Conservation (phyloP, 257 asterid genomes). For the Scutellaria barbata region DNA sequence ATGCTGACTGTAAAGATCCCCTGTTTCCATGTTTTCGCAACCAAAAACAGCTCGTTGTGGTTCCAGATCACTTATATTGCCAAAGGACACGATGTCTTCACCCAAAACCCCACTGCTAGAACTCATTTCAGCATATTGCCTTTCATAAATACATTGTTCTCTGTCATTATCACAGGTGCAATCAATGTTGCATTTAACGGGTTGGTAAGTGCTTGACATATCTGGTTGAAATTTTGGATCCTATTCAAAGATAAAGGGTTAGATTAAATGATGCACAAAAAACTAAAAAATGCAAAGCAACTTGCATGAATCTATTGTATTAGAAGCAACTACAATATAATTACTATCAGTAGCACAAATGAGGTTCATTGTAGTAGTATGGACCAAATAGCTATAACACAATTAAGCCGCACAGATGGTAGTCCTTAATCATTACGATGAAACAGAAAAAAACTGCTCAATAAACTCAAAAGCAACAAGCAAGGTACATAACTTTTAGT, state of each 20-base stretch:
- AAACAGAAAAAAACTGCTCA: not conserved
- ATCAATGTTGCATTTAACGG: slow-evolving; percentile 88
- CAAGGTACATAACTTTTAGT: not conserved
- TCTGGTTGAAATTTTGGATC: slow-evolving; percentile 95
- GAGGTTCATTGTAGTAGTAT: not conserved
- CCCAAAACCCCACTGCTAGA: slow-evolving; percentile 98
- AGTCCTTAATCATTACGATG: not conserved
- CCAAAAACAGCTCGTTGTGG: slow-evolving; percentile 97
- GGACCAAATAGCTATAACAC: not conserved
- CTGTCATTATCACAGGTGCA: slow-evolving; percentile 79
- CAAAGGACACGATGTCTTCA: slow-evolving; percentile 88
- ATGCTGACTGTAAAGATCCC: slow-evolving; percentile 95
- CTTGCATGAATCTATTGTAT: not conserved
- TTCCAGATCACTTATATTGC: slow-evolving; percentile 79
- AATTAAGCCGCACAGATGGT: not conserved
- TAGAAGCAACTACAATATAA: not conserved
- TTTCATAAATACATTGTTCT: slow-evolving; percentile 77
- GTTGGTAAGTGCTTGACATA: slow-evolving; percentile 70
- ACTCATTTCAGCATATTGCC: slow-evolving; percentile 98
- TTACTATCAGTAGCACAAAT: not conserved
- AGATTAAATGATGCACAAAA: slow-evolving; percentile 28
- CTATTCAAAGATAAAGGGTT: slow-evolving; percentile 42
- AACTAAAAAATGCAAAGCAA: slow-evolving; percentile 10
- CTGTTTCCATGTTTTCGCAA: slow-evolving; percentile 95
- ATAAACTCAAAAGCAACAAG: not conserved